These are phyloP conservation scores for Eragrostis tef DNA, from an alignment of 202 grass and related monocot genomes.

Conservation along the genomic window DNA sequence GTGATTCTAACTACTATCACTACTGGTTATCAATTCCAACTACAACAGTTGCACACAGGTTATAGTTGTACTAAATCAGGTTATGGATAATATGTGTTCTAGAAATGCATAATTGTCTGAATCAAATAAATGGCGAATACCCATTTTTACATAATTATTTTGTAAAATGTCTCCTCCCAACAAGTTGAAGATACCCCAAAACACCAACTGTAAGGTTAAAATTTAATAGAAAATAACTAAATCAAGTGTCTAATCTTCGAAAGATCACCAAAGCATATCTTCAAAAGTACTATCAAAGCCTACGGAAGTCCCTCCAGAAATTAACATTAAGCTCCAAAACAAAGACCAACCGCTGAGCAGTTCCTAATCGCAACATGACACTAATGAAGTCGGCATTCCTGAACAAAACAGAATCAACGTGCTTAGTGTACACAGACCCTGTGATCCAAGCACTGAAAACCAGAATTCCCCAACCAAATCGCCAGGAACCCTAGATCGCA, in stretches of 20 bases:
- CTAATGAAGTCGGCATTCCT: neutral
- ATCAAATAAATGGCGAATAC: neutral
- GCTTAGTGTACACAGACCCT: neutral
- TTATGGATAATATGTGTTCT: neutral
- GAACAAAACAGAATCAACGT: neutral
- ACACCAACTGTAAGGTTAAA: neutral
- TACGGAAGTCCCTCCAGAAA: neutral
- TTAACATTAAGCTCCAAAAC: slow-evolving; percentile 11
- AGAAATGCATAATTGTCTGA: slow-evolving; percentile 30
- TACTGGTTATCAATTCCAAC: neutral
- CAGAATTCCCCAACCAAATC: slow-evolving; percentile 1
- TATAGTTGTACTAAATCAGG: neutral
- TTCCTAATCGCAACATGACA: slow-evolving; percentile 1
- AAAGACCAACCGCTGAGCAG: neutral
- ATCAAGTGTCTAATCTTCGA: neutral
- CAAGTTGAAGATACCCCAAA: slow-evolving; percentile 15
- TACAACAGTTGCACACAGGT: slow-evolving; percentile 12
- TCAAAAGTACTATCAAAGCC: slow-evolving; percentile 1
- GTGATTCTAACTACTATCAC: neutral
- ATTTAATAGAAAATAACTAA: slow-evolving; percentile 6
- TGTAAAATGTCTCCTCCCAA: neutral
- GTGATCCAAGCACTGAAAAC: neutral
- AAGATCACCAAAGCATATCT: neutral
- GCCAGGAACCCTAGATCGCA: neutral
- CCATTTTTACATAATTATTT: neutral